These are phyloP conservation scores for Aspergillus flavus DNA, from an alignment of 2,329 filamentous ascomycete species.

Conservation along the genomic window DNA sequence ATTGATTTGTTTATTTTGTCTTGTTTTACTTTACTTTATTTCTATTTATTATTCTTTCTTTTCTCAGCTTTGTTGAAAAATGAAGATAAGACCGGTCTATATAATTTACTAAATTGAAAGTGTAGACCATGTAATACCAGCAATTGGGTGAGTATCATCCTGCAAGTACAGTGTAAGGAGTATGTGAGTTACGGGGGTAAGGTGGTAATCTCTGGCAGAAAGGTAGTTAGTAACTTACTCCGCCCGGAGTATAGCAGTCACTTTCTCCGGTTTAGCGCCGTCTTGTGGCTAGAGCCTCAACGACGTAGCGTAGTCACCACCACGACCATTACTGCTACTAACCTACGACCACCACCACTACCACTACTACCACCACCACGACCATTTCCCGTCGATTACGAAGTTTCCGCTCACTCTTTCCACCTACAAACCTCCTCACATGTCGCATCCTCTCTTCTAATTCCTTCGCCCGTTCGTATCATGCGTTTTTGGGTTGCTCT, in stretches of 20 bases:
- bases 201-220: background rate
- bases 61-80: background rate
- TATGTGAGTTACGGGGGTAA: background rate
- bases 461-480: background rate
- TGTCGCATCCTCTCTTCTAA: background rate
- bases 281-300: slow-evolving; percentile 22
- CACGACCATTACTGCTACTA: slow-evolving; percentile 3
- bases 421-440: background rate
- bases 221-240: background rate
- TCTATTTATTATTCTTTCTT: background rate
- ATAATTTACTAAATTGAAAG: background rate
- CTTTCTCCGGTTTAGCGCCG: slow-evolving; percentile 19
- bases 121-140: background rate
- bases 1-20: too few species aligned
- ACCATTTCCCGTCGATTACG: slow-evolving; percentile 1
- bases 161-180: background rate
- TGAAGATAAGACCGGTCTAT: background rate
- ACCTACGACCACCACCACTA: background rate
- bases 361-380: slow-evolving; percentile 1
- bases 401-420: background rate
- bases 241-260: slow-evolving; percentile 1
- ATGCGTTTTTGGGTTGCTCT: slow-evolving; percentile 17
- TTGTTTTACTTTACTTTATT: too few species aligned
- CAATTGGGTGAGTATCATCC: background rate
- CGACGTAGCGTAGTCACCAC: slow-evolving; percentile 13